Evolutionary conservation across 2,329 filamentous ascomycete genomes (phyloP).

Genomic region (Penicillium freii): DNA sequence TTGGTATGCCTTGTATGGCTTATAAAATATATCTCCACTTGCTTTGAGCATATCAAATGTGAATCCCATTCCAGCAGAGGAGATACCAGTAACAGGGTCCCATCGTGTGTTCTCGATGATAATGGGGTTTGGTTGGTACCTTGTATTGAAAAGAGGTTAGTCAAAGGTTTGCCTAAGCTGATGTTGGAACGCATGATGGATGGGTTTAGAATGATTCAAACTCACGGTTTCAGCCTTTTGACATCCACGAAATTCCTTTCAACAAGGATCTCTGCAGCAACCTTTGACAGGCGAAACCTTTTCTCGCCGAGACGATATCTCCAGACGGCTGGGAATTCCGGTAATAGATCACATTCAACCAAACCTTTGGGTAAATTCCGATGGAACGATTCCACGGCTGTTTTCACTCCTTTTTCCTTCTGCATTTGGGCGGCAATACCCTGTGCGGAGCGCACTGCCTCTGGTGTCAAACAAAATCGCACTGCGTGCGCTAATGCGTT

Average conservation of each 20-base stretch:
- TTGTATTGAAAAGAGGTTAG: neutral
- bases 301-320: slow-evolving; percentile 15
- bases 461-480: slow-evolving; percentile 39
- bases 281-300: slow-evolving; percentile 18
- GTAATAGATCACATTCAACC: slow-evolving; percentile 24
- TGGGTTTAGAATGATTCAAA: no score
- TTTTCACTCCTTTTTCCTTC: slow-evolving; percentile 40
- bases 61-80: slow-evolving; percentile 22
- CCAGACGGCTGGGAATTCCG: slow-evolving; percentile 30
- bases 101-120: slow-evolving; percentile 30
- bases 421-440: slow-evolving; percentile 40
- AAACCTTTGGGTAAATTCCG: slow-evolving; percentile 25
- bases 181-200: no score
- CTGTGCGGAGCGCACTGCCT: slow-evolving; percentile 36
- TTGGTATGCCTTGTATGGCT: slow-evolving; percentile 23
- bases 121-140: slow-evolving; percentile 13
- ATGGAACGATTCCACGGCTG: slow-evolving; percentile 47
- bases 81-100: slow-evolving; percentile 28
- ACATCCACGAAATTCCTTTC: slow-evolving; percentile 18
- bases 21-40: slow-evolving; percentile 20
- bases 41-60: slow-evolving; percentile 22
- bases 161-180: neutral
- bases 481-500: slow-evolving; percentile 49
- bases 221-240: slow-evolving; percentile 5
- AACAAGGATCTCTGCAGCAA: slow-evolving; percentile 19